Evolutionary conservation across 139 green algal species (phyloP).

Genomic region (Bryopsis sp.): DNA sequence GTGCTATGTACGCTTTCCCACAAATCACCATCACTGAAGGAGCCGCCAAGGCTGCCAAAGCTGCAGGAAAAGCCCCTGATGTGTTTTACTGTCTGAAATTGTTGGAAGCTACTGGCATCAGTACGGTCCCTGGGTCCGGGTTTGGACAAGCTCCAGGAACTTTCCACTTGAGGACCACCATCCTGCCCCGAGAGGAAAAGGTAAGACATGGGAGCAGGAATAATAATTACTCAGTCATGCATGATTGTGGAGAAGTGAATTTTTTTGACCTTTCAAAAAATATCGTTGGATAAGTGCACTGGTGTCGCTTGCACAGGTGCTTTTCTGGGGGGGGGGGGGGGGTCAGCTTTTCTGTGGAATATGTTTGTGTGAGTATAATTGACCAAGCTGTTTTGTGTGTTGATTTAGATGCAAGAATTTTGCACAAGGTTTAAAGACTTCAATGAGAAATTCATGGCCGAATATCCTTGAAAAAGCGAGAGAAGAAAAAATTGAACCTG

Average conservation of each 20-base stretch:
- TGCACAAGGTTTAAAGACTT: constrained; percentile 44
- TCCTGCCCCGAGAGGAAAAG: constrained; percentile 78
- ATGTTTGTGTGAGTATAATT: too few relatives aligned
- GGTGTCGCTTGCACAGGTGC: too few relatives aligned
- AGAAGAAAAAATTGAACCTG: too few relatives aligned
- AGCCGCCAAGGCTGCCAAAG: constrained; percentile 57
- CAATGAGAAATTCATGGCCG: constrained; percentile 56
- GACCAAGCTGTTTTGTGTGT: too few relatives aligned
- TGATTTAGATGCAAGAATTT: constrained; percentile 42
- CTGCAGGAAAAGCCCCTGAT: constrained; percentile 63
- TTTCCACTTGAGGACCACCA: constrained; percentile 93
- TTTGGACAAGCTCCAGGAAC: constrained; percentile 75
- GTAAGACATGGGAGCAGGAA: too few relatives aligned
- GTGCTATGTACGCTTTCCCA: constrained; percentile 80
- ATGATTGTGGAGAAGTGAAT: too few relatives aligned
- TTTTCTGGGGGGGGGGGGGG: too few relatives aligned
- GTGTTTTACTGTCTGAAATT: constrained; percentile 83
- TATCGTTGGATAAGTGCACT: too few relatives aligned
- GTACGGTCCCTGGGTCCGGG: constrained; percentile 68
- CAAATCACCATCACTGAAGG: constrained; percentile 44
- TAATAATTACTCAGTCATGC: too few relatives aligned
- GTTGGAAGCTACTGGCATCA: constrained; percentile 77
- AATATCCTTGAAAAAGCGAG: constrained; percentile 43
- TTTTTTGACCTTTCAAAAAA: too few relatives aligned
- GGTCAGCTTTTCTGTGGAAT: too few relatives aligned